Evolutionary conservation across 2,329 filamentous ascomycete species (phyloP), one percentile per base, ranked within the genome.

Genomic region (Neurospora sp.): DNA sequence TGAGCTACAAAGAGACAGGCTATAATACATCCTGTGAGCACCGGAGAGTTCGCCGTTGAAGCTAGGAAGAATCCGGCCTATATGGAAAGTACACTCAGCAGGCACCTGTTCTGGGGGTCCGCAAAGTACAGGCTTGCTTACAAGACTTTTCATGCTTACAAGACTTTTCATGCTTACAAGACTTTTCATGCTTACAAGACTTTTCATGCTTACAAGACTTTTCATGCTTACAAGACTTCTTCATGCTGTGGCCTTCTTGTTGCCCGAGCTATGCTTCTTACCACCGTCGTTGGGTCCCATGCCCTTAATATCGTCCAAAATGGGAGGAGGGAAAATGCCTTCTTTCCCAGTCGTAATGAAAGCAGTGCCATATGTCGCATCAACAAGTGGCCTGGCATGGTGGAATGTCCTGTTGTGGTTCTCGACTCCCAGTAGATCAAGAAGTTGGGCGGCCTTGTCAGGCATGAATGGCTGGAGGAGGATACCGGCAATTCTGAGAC

Each of bases 391-490:
- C 36, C 74, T 78, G 5, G 93, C 90, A 77, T 88, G 86, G 19
- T 85, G 82, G 71, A 93, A 86, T 0, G 82, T 86, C 70, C 95
- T 85, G 68, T 86, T 86, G 10, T 86, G 83, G 9, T 82, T 78
- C 3, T 83, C 81, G 4, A 99, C 93, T 1, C 91, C 90, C 9
- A 99, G 82, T 76, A 90, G 86, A 78, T 97, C 91, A 0, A 99
- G 85, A 39, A 97, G 80, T 73, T 87, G 82, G 11, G 81, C 80
- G 66, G 93, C 87, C 79, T 96, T 97, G 52, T 82, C 84, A 0
- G 96, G 96, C 86, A 99, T 97, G 77, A 94, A 92, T 1, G 96
- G 93, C 79, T 97, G 94, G 66, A 99, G 82, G 66, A 98, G 83
- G 74, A 99, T 97, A 15, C 90, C 93, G 0, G 85, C 83, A 33